Base-by-base conservation (phyloP, 2,329 filamentous ascomycete species). In the Alternaria triticina region DNA sequence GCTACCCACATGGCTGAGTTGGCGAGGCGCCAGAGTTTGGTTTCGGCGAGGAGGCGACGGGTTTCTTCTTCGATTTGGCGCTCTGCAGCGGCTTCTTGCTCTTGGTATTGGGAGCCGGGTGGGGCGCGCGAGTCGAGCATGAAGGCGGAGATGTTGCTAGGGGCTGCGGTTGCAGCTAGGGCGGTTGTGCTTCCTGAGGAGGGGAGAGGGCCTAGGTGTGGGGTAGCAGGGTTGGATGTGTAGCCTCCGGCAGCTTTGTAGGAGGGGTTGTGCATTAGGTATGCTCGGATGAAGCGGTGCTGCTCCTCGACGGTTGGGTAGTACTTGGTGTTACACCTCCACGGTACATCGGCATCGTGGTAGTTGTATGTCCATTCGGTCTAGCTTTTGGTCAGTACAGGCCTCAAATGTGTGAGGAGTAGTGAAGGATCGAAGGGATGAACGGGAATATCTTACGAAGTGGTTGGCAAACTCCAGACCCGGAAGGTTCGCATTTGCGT, bases 331-430 rank as follows among this genome's bases (percentile, higher is more conserved):
- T 90, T 89, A 84, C 92, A 95, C 25, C 85, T 87, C 82, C 88
- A 89, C 0, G 93, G 84, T 30, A 81, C 82, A 27, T 84, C 82
- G 4, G 88, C 80, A 76, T 96, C 90, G 77, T 97, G 94, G 81
- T 99, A 99, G 81, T 99, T 95, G 85, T 98, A 98, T 72, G 93
- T 92, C 96, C 96, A 99, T 81, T 99, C 96, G 1, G 93, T 89
- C 86, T 88, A 30, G 4, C 20, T 13, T 20, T 68, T 36, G n/a
- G 28, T 62, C 15, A 62, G 59, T 6, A 46, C 23, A 40, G 6
- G 22, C 13, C 7, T 4, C 13, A 2, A 33, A 25, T n/a, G 1
- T 5, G n/a, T 8, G 30, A 22, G 6, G 10, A 25, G 8, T 25
- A 2, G 22, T 3, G 33, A 30, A 23, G 43, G 30, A 44, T 54